Percentiles rank a stretch among this genome's conserved stretches.
phyloP scores from a whole-genome alignment of 2,329 filamentous ascomycete species.

The Geoglossum cookeanum region DNA sequence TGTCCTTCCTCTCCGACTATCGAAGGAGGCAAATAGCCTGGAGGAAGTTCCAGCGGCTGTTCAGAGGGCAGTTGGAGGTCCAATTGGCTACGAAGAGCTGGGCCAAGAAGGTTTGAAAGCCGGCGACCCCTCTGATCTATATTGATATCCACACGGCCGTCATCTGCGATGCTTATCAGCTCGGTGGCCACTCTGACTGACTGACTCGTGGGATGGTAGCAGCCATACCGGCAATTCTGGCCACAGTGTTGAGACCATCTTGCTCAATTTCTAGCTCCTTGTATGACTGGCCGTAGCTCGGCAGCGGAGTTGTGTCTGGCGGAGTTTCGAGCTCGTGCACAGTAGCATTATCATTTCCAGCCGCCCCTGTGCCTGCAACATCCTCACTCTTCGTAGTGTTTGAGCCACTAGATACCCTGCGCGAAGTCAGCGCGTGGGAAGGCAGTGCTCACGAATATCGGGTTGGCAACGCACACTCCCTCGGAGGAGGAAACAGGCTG shows the following conservation, averaged over 20 bases:
- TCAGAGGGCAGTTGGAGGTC: slow-evolving; percentile 22
- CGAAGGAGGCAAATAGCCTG: slow-evolving; percentile 53
- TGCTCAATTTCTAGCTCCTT: not conserved
- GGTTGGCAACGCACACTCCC: not conserved
- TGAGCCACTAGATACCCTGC: not conserved
- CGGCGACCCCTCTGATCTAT: slow-evolving; percentile 52
- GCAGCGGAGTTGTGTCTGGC: not conserved
- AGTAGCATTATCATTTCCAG: not conserved
- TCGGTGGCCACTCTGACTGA: not conserved
- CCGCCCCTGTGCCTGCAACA: not conserved
- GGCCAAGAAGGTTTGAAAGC: slow-evolving; percentile 47
- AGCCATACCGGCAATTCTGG: slow-evolving; percentile 1
- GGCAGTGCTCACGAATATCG: not conserved
- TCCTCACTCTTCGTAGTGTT: not conserved
- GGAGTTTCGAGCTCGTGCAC: not conserved
- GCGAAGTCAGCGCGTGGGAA: not conserved
- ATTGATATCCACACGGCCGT: slow-evolving; percentile 63
- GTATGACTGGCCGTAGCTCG: slow-evolving; percentile 1
- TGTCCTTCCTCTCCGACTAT: slow-evolving; percentile 46
- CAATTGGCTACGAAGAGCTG: slow-evolving; percentile 40
- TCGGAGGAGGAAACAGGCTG: not conserved
- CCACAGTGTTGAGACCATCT: slow-evolving; percentile 1
- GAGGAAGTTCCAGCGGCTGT: slow-evolving; percentile 37
- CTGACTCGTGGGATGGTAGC: not conserved
- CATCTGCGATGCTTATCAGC: slow-evolving; percentile 26